Conservation (phyloP, 2,329 filamentous ascomycete genomes). For the Botrytis byssoidea region DNA sequence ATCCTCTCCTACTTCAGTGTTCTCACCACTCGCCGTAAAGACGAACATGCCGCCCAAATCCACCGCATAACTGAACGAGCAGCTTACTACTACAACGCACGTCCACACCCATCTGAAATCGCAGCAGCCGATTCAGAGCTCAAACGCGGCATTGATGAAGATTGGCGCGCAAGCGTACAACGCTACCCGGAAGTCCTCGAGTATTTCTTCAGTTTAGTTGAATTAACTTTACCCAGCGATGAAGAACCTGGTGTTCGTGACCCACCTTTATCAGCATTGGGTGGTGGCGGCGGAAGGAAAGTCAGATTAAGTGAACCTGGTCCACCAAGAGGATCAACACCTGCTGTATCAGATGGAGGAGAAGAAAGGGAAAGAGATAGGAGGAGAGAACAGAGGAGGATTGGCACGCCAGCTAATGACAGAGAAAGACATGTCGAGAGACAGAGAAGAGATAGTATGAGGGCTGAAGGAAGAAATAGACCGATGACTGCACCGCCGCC, state of each 20-base stretch:
- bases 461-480: slow-evolving; percentile 21
- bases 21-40: slow-evolving; percentile 60
- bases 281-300: slow-evolving; percentile 35
- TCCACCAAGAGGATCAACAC: slow-evolving; percentile 26
- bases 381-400: slow-evolving; percentile 23
- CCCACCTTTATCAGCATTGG: slow-evolving; percentile 52
- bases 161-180: slow-evolving; percentile 74
- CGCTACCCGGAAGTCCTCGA: slow-evolving; percentile 79
- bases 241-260: slow-evolving; percentile 58
- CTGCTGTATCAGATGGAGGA: slow-evolving; percentile 23
- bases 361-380: slow-evolving; percentile 22
- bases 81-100: slow-evolving; percentile 56
- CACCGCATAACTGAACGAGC: slow-evolving; percentile 56
- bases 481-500: slow-evolving; percentile 24
- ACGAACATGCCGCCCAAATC: slow-evolving; percentile 54
- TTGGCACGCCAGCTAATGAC: slow-evolving; percentile 21
- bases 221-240: slow-evolving; percentile 62
- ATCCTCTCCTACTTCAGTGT: slow-evolving; percentile 64
- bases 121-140: slow-evolving; percentile 62
- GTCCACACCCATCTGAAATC: slow-evolving; percentile 61
- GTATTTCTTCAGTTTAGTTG: slow-evolving; percentile 73
- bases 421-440: slow-evolving; percentile 13
- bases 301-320: slow-evolving; percentile 31
- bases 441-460: slow-evolving; percentile 24
- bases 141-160: slow-evolving; percentile 73